Base-by-base conservation (phyloP, 2,329 filamentous ascomycete genomes). In the Hymenoscyphus scutula region DNA sequence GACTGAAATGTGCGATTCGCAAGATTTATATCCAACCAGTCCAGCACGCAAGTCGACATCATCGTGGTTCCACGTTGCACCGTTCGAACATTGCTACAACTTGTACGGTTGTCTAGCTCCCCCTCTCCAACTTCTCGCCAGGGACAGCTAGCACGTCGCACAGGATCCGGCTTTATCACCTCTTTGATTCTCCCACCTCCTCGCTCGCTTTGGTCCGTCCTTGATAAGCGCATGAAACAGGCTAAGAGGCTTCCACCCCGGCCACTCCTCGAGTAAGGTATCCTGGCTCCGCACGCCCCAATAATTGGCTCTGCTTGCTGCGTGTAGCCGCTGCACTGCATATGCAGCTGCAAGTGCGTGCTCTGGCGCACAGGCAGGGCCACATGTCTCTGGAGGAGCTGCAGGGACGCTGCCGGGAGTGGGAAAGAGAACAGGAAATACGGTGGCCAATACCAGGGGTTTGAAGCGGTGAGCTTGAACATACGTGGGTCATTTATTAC, bases 401-500 rank as follows among this genome's bases (percentile, higher is more conserved):
- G 71, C 71, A 72, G 71, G 70, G 70, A 71, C 70, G 66, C 67
- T 65, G 67, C 67, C 67, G 70, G 70, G 70, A 70, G 70, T 65
- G 68, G 69, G 62, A 66, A 64, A 65, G 23, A 37, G 55, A 58
- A 63, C 56, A 65, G 45, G 51, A 61, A 61, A 60, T 25, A 57
- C 25, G n/a, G 38, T 62, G 54, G 60, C 61, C 48, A 62, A 27
- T 63, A 58, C 56, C 59, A 60, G 64, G 64, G 62, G 55, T 5
- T 38, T 38, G 65, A 67, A 62, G 70, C 71, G 71, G 70, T 72
- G 71, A 70, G 64, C 41, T 48, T 48, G 41, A 25, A 37, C 63
- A 71, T 72, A 74, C 72, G 72, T 73, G 72, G 71, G 68, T 70
- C 70, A 67, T 67, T 67, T 72, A 70, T 70, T 70, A 68, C 72